Conservation (phyloP, 352 stramenopile species). For the Phytophthora constricta region DNA sequence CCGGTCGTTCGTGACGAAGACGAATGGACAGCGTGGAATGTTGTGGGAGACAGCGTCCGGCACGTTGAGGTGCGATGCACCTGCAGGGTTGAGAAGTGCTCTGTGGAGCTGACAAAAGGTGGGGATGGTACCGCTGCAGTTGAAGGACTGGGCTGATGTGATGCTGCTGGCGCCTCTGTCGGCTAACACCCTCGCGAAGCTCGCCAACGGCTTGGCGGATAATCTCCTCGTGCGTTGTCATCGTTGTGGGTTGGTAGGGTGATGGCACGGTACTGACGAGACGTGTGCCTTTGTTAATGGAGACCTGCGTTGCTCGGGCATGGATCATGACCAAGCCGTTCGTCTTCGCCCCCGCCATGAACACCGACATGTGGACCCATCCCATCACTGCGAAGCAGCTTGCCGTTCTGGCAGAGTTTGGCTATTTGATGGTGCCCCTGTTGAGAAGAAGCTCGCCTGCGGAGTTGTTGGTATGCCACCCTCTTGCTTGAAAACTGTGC, state of each 20-base stretch:
- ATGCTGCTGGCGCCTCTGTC: slow-evolving; percentile 90
- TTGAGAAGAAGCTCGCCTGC: slow-evolving; percentile 95
- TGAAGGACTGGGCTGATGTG: slow-evolving; percentile 96
- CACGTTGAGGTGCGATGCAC: slow-evolving; percentile 84
- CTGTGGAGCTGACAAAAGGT: not conserved
- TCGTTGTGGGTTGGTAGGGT: not conserved
- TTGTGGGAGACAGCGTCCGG: slow-evolving; percentile 81
- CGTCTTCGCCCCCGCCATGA: slow-evolving; percentile 96
- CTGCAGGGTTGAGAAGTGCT: not conserved
- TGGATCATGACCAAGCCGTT: slow-evolving; percentile 95
- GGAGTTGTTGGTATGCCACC: slow-evolving; percentile 85
- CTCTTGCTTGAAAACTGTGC: slow-evolving; percentile 6
- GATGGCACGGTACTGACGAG: slow-evolving; percentile 11
- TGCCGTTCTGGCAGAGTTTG: slow-evolving; percentile 56
- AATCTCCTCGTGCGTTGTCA: slow-evolving; percentile 88
- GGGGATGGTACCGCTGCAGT: slow-evolving; percentile 38
- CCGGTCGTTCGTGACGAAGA: slow-evolving; percentile 73
- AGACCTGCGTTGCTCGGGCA: slow-evolving; percentile 92
- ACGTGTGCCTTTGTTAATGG: not conserved
- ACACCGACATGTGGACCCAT: slow-evolving; percentile 98
- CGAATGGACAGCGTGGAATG: slow-evolving; percentile 85
- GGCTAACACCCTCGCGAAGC: slow-evolving; percentile 91
- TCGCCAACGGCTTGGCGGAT: slow-evolving; percentile 94
- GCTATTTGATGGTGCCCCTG: slow-evolving; percentile 88
- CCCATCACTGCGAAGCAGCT: slow-evolving; percentile 90